Conservation (phyloP, 1,284 basidiomycete genomes). For the Porodaedalea pini region DNA sequence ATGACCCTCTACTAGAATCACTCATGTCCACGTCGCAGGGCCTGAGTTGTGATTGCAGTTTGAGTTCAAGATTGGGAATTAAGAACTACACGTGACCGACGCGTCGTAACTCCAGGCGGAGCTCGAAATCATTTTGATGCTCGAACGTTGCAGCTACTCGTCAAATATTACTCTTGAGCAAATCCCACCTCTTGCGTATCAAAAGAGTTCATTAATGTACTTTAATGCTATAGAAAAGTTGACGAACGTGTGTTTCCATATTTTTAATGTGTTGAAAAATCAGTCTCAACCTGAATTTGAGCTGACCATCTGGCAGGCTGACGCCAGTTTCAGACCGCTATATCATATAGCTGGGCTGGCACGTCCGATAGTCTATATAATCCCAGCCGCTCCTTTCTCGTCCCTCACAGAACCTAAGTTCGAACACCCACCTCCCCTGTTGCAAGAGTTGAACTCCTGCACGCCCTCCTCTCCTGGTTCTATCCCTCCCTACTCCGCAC, state of each 20-base stretch:
- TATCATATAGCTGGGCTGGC: constrained; percentile 3
- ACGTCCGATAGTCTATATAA: not conserved
- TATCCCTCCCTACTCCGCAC: not conserved
- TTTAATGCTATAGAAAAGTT: no score
- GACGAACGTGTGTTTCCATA: no score
- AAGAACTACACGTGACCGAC: constrained; percentile 4
- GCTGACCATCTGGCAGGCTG: not conserved
- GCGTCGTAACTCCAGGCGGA: not conserved
- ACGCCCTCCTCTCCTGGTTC: not conserved
- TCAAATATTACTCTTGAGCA: no score
- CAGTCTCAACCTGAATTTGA: not conserved
- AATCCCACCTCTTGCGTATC: no score
- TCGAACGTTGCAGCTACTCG: not conserved
- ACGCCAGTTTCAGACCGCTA: not conserved
- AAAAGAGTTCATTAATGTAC: no score
- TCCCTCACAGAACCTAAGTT: not conserved
- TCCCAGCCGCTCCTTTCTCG: not conserved
- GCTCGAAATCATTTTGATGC: not conserved
- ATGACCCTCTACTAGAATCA: constrained; percentile 2
- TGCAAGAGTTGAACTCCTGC: constrained; percentile 13
- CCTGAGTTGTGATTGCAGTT: not conserved
- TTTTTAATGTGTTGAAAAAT: no score
- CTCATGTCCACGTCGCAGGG: not conserved
- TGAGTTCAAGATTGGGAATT: not conserved
- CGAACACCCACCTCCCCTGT: not conserved